A percentile compares a stretch with the other conserved stretches of the same genome.
Conservation (phyloP, 2,329 filamentous ascomycete genomes). For the Alternaria brassicae region DNA sequence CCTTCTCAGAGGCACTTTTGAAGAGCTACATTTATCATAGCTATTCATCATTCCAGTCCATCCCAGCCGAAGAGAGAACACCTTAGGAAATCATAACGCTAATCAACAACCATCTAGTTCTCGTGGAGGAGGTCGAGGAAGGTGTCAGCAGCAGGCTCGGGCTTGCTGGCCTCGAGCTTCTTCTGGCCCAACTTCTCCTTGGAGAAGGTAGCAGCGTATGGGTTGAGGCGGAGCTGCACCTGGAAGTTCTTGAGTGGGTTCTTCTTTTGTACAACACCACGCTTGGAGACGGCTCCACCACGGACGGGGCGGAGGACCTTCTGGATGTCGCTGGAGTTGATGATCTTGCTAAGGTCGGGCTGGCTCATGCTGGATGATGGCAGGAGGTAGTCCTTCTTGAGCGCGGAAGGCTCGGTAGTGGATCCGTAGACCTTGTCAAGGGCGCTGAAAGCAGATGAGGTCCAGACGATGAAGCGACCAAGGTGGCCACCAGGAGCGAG, state of each 20-base stretch:
- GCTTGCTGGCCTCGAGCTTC: constrained; percentile 69
- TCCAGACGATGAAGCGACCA: constrained; percentile 99
- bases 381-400: constrained; percentile 99
- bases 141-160: constrained; percentile 59
- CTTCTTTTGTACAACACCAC: constrained; percentile 96
- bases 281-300: constrained; percentile 89
- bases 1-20: constrained; percentile 35
- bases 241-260: constrained; percentile 99
- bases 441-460: constrained; percentile 93
- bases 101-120: constrained; percentile 52
- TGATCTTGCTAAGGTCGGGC: constrained; percentile 94
- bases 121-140: constrained; percentile 60
- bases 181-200: constrained; percentile 83
- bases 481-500: constrained; percentile 98
- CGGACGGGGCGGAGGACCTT: constrained; percentile 90
- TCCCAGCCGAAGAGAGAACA: constrained; percentile 36
- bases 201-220: constrained; percentile 89
- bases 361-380: constrained; percentile 91
- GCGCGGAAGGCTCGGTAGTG: constrained; percentile 83
- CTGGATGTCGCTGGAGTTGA: constrained; percentile 99
- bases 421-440: constrained; percentile 97
- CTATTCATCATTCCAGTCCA: constrained; percentile 32
- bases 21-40: constrained; percentile 41
- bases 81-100: constrained; percentile 34
- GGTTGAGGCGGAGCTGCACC: constrained; percentile 97